These are phyloP conservation scores for Castanea mollissima DNA, from an alignment of 306 rosid species.

Conservation along the genomic window DNA sequence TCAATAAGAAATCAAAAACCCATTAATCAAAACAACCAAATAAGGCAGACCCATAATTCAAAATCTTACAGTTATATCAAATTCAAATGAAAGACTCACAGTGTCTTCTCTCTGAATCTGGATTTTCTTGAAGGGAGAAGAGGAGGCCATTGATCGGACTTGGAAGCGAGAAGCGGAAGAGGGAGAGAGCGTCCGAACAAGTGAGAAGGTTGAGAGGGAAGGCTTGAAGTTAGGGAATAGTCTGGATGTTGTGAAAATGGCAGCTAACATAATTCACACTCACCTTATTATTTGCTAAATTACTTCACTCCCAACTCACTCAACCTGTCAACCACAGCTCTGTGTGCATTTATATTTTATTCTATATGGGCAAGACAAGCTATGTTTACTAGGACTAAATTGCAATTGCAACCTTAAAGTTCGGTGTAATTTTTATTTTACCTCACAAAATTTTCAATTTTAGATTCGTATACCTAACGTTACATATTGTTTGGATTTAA, in stretches of 20 bases:
- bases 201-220: slow-evolving; percentile 12
- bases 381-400: too few species aligned
- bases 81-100: slow-evolving; percentile 39
- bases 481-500: too few species aligned
- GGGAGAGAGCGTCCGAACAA: slow-evolving; percentile 29
- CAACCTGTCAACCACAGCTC: too few species aligned
- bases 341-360: too few species aligned
- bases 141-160: slow-evolving; percentile 70
- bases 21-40: not conserved
- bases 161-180: slow-evolving; percentile 39
- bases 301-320: not conserved
- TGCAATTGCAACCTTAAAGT: too few species aligned
- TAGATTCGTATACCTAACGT: too few species aligned
- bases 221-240: slow-evolving; percentile 20
- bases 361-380: too few species aligned
- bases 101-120: slow-evolving; percentile 72
- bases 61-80: not conserved
- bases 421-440: too few species aligned
- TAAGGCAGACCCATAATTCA: not conserved
- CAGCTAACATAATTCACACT: slow-evolving; percentile 22
- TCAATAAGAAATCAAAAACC: not conserved
- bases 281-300: too few species aligned
- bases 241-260: slow-evolving; percentile 25
- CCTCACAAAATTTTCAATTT: too few species aligned
- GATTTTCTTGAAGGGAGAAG: slow-evolving; percentile 73